Evolutionary conservation across 140 eudicot species (phyloP).

Genomic region (Ambrosia hybrid): DNA sequence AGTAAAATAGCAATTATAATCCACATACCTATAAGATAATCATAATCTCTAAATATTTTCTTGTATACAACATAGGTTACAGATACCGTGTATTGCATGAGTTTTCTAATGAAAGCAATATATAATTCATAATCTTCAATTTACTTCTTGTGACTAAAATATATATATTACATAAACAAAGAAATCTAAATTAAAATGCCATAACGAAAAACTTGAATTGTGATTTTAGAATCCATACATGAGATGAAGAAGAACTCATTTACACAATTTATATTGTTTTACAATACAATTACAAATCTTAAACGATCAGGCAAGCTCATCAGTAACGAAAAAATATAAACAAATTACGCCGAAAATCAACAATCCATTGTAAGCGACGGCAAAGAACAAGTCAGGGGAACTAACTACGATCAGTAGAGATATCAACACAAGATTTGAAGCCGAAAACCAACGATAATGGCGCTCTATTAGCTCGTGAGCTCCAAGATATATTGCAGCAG

Average conservation of each 20-base stretch:
- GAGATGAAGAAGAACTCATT: background rate
- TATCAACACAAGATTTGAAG: constrained; percentile 26
- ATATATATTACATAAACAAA: too few species aligned
- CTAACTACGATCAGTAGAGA: constrained; percentile 15
- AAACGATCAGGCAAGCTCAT: constrained; percentile 25
- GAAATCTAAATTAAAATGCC: too few species aligned
- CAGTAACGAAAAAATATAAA: constrained; percentile 28
- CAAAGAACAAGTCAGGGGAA: constrained; percentile 23
- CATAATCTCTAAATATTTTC: too few species aligned
- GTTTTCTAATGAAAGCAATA: too few species aligned
- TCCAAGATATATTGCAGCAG: constrained; percentile 27
- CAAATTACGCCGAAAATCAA: constrained; percentile 26
- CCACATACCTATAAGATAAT: too few species aligned
- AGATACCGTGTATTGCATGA: too few species aligned
- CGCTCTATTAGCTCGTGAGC: constrained; percentile 31
- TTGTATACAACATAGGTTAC: too few species aligned
- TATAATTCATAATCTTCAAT: too few species aligned
- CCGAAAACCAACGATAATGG: constrained; percentile 17
- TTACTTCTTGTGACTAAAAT: too few species aligned
- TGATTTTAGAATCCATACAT: background rate
- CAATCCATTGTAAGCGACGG: constrained; percentile 26
- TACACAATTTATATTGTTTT: background rate
- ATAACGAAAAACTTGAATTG: background rate
- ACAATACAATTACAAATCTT: background rate
- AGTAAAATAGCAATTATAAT: too few species aligned